These are phyloP conservation scores for Orbilia javanica DNA, from an alignment of 2,329 filamentous ascomycete species.

Conservation along the genomic window DNA sequence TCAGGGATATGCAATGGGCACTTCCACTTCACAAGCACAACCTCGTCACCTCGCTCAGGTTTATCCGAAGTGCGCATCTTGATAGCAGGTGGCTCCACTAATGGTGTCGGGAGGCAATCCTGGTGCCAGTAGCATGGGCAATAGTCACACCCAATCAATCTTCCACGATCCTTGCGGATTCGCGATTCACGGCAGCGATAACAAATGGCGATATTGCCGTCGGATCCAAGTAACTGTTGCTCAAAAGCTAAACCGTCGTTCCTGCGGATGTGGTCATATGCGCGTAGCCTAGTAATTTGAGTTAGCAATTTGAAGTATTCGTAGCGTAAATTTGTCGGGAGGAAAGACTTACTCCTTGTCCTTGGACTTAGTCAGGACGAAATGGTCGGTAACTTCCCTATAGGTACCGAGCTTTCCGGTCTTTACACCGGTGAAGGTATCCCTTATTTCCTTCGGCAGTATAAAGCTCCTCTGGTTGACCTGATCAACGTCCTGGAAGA, in stretches of 20 bases:
- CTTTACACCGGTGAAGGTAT: slow-evolving; percentile 82
- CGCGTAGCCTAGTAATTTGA: slow-evolving; percentile 31
- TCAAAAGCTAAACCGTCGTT: slow-evolving; percentile 34
- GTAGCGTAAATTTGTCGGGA: not conserved
- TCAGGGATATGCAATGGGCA: slow-evolving; percentile 49
- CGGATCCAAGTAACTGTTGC: slow-evolving; percentile 24
- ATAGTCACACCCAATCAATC: slow-evolving; percentile 86
- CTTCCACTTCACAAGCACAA: slow-evolving; percentile 54
- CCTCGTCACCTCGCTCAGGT: slow-evolving; percentile 37
- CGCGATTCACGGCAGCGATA: slow-evolving; percentile 78
- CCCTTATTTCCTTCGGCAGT: slow-evolving; percentile 78
- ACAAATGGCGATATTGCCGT: slow-evolving; percentile 82
- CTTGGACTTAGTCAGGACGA: slow-evolving; percentile 66
- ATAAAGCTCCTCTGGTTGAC: slow-evolving; percentile 79
- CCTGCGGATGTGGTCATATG: slow-evolving; percentile 46
- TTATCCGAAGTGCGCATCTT: slow-evolving; percentile 26
- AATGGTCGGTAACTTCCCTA: slow-evolving; percentile 71
- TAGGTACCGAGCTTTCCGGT: slow-evolving; percentile 84
- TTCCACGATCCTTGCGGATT: slow-evolving; percentile 69
- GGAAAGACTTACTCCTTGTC: slow-evolving; percentile 71
- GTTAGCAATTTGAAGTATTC: not conserved
- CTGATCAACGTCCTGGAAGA: slow-evolving; percentile 75
- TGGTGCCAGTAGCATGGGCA: slow-evolving; percentile 88
- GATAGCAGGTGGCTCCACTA: slow-evolving; percentile 50
- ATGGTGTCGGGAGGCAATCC: slow-evolving; percentile 75